Base-by-base conservation (phyloP, 768 basidiomycete species). In the Zangia roseola region DNA sequence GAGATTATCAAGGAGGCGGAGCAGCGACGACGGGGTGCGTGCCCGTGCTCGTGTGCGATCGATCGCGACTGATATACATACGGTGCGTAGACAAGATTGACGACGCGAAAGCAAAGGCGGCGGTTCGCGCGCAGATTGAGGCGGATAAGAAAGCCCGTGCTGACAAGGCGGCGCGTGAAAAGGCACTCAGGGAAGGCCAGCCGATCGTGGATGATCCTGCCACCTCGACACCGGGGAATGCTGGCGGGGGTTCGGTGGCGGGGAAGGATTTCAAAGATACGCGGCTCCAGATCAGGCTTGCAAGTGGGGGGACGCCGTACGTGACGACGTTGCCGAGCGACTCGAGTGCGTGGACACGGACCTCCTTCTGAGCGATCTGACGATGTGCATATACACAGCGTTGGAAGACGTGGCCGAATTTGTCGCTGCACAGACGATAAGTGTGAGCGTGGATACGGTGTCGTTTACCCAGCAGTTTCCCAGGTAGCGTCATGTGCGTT, bases 11-110 rank as follows among this genome's bases (percentile, higher is more conserved):
- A 93, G 69, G 92, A 94, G 54, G 90, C 86, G 0, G 88, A 88
- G 56, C 81, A 85, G 55, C 84, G 85, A 68, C 84, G 84, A 64
- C 77, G 78, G 73, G 92, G 92, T 93, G 21, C 28, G 24, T 26
- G 30, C 6, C 14, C 30, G 26, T 26, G 40, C 21, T 13, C 16
- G 5, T 14, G 19, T 8, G 2, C 33, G n/a, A n/a, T n/a, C n/a
- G n/a, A n/a, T 2, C 13, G 2, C 6, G 13, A 14, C 20, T 23
- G 31, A 46, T 52, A 20, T 16, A 1, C 13, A 16, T 14, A n/a
- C n/a, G n/a, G n/a, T n/a, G n/a, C n/a, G n/a, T 60, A 94, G 95
- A 97, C 60, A 98, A 97, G 72, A 62, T 91, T 34, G 90, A 88
- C 43, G 95, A 98, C 41, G 84, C 84, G 10, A 85, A 84, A 60